Base-by-base conservation (phyloP, 805 yeast genomes). In the Blastobotrys chiropterorum region DNA sequence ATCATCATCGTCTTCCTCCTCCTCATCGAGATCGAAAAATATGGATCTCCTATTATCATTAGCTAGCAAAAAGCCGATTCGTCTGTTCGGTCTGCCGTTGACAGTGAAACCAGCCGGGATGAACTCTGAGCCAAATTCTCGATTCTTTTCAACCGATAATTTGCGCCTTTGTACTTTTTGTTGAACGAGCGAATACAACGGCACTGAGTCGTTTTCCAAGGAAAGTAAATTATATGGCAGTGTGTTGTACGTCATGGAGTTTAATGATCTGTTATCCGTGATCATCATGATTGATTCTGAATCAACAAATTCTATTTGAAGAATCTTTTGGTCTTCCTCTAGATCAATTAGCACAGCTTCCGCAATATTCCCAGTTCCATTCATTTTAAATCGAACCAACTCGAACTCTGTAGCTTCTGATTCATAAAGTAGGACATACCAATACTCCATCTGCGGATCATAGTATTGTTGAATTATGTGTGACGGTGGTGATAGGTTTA, bases 1-100 rank as follows among this genome's bases (percentile, higher is more conserved):
- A 22, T 49, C 42, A 15, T 39, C 38, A 8, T 21, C 44, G 14
- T 38, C 38, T 15, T 41, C 51, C 13, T 41, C 40, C 2, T 46
- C 48, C 1, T 42, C 55, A 20, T 57, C 58, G 20, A 58, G 39
- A 39, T 52, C 55, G 38, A 57, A 49, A 26, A 57, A 53, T 11
- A 45, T 16, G 44, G 51, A 53, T 15, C 50, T 40, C 44, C 26
- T 15, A 17, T 21, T 38, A 17, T 41, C 39, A 14, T n/a, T 42
- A 16, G 42, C 39, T 20, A 38, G n/a, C 41, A 56, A 16, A 11
- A 26, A 26, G 11, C 34, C 34, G 34, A 26, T 26, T 11, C 34
- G 34, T 26, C 34, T 26, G 11, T 26, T 26, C 11, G 34, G 34
- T 11, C 5, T 26, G 11, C 34, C 34, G 11, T 26, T 26, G 34